These are phyloP conservation scores for Pichia nanzhaoensis DNA, from an alignment of 805 yeast genomes.

Conservation along the genomic window DNA sequence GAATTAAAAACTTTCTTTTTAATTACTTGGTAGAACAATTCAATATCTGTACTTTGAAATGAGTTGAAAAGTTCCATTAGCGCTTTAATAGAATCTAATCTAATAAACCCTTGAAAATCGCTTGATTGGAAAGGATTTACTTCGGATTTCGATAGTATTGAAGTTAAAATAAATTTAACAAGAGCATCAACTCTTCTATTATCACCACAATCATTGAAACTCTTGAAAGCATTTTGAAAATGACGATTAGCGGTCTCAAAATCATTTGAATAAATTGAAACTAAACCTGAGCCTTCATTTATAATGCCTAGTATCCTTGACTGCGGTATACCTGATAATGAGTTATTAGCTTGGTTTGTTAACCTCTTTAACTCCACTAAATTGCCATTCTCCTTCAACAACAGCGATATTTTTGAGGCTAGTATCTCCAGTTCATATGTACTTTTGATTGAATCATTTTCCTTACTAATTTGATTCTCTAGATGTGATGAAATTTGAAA, in stretches of 20 bases:
- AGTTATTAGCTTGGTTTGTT: slow-evolving; percentile 40
- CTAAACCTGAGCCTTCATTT: slow-evolving; percentile 68
- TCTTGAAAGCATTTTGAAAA: slow-evolving; percentile 44
- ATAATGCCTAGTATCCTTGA: slow-evolving; percentile 70
- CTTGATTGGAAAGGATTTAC: slow-evolving; percentile 69
- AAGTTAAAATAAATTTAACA: slow-evolving; percentile 54
- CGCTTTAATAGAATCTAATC: slow-evolving; percentile 15
- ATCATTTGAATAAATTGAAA: slow-evolving; percentile 53
- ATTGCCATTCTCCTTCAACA: slow-evolving; percentile 34
- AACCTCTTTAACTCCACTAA: slow-evolving; percentile 36
- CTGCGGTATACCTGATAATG: slow-evolving; percentile 64
- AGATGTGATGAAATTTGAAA: slow-evolving; percentile 30
- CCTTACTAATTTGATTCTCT: slow-evolving; percentile 32
- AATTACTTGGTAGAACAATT: slow-evolving; percentile 17
- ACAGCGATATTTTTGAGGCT: slow-evolving; percentile 57
- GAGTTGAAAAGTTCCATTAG: slow-evolving; percentile 24
- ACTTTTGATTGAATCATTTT: slow-evolving; percentile 40
- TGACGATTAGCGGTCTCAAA: slow-evolving; percentile 47
- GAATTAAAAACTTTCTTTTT: slow-evolving; percentile 10
- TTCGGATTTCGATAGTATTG: slow-evolving; percentile 56
- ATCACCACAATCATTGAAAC: slow-evolving; percentile 53
- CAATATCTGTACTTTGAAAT: slow-evolving; percentile 24
- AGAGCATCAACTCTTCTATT: slow-evolving; percentile 50
- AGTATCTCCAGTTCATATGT: slow-evolving; percentile 54
- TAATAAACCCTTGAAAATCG: slow-evolving; percentile 43